Conservation (phyloP, 352 stramenopile genomes). For the Globisporangium megalacanthum region DNA sequence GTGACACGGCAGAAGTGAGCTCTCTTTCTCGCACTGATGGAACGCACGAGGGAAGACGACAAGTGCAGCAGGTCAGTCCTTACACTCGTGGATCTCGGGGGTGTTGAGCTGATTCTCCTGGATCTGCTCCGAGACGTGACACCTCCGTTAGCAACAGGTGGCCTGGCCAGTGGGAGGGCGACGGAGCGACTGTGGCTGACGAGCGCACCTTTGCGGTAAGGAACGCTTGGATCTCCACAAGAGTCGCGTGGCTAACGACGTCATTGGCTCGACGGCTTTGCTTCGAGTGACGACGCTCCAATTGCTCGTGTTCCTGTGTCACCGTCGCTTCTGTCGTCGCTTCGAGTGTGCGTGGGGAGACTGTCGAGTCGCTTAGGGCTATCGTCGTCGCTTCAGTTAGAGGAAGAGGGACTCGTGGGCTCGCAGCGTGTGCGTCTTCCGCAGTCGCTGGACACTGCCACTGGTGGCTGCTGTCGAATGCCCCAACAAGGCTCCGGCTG, state of each 20-base stretch:
- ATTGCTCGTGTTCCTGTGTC: too few relatives aligned
- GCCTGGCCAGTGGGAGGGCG: too few relatives aligned
- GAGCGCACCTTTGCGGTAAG: conserved; percentile 27
- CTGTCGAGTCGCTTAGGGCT: too few relatives aligned
- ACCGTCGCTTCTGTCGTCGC: background rate
- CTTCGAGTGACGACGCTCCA: background rate
- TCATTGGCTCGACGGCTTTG: too few relatives aligned
- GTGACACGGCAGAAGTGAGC: background rate
- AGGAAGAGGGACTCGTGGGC: background rate
- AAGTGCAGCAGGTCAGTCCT: conserved; percentile 2
- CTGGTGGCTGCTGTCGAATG: too few relatives aligned
- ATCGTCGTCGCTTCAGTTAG: too few relatives aligned
- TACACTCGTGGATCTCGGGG: conserved; percentile 55
- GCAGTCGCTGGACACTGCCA: too few relatives aligned
- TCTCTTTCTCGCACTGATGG: background rate
- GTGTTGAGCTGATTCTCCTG: conserved; percentile 46
- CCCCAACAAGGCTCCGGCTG: too few relatives aligned
- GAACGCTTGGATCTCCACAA: conserved; percentile 27
- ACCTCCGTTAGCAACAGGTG: background rate
- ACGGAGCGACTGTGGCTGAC: too few relatives aligned
- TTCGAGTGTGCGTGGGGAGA: background rate
- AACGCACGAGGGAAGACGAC: background rate
- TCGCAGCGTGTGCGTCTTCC: background rate
- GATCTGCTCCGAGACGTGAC: conserved; percentile 22
- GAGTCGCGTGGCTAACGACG: background rate